A percentile compares a stretch with the other conserved stretches of the same genome.
Conservation (phyloP, 2,329 filamentous ascomycete species). For the Beauveria brongniartii region DNA sequence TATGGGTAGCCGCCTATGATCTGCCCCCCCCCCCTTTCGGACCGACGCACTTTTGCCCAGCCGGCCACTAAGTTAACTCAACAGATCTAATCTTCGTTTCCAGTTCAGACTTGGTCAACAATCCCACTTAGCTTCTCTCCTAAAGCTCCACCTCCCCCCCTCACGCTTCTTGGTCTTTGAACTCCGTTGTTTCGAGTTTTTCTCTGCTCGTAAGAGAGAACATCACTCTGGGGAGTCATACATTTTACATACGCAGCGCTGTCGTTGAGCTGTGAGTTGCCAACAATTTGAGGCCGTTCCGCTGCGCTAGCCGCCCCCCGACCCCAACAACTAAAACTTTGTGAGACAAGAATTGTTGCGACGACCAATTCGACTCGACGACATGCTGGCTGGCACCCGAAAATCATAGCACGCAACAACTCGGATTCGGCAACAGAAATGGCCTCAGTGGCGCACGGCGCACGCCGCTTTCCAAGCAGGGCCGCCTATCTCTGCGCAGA, state of each 20-base stretch:
- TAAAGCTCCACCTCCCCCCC: conserved; percentile 5
- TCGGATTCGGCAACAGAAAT: conserved; percentile 9
- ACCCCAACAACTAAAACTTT: conserved; percentile 4
- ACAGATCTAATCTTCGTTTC: conserved; percentile 10
- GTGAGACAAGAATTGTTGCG: background rate
- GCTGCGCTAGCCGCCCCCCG: background rate
- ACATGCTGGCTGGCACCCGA: background rate
- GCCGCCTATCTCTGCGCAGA: conserved; percentile 15
- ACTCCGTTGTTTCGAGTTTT: background rate
- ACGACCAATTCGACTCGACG: background rate
- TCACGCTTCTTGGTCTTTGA: background rate
- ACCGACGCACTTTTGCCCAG: background rate
- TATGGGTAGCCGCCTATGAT: too few relatives aligned
- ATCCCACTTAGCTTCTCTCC: background rate
- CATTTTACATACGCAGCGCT: background rate
- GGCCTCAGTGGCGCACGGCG: conserved; percentile 16
- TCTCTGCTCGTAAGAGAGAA: background rate
- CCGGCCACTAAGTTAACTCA: conserved; percentile 1
- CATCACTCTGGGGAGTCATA: background rate
- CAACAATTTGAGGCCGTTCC: conserved; percentile 2
- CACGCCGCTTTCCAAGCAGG: conserved; percentile 16
- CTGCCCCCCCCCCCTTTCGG: background rate
- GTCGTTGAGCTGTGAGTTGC: background rate
- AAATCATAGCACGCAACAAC: background rate
- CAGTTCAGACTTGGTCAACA: background rate